These are phyloP conservation scores for Colletotrichum filicis DNA, from an alignment of 2,329 filamentous ascomycete species.

Conservation along the genomic window DNA sequence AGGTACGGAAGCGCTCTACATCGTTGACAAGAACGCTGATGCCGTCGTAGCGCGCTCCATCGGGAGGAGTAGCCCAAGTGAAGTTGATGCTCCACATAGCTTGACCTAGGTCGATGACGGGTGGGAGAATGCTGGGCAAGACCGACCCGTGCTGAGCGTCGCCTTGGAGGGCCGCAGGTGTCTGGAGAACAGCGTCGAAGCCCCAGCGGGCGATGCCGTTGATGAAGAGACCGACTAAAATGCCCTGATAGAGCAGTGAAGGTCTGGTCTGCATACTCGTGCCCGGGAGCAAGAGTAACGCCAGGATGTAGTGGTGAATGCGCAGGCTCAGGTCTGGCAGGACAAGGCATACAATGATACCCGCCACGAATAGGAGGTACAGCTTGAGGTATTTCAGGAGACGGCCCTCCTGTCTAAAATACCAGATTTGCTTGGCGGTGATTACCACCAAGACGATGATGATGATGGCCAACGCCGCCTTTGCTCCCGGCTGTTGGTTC, in stretches of 20 bases:
- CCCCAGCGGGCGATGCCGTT: conserved; percentile 96
- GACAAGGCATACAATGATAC: conserved; percentile 76
- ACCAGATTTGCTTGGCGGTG: conserved; percentile 81
- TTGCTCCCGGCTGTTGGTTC: conserved; percentile 87
- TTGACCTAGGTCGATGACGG: conserved; percentile 56
- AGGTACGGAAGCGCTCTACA: conserved; percentile 82
- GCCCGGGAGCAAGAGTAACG: conserved; percentile 85
- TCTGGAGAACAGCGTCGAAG: conserved; percentile 90
- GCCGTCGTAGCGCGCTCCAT: conserved; percentile 72
- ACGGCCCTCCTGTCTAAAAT: conserved; percentile 85
- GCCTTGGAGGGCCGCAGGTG: conserved; percentile 76
- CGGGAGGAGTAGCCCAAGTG: conserved; percentile 57
- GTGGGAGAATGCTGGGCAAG: conserved; percentile 64
- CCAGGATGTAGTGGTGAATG: conserved; percentile 95
- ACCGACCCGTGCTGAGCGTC: conserved; percentile 72
- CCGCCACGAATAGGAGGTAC: conserved; percentile 74
- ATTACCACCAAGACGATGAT: conserved; percentile 76
- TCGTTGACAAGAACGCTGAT: conserved; percentile 87
- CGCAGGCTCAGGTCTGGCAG: conserved; percentile 84
- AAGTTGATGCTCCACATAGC: conserved; percentile 75
- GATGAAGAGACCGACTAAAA: conserved; percentile 90
- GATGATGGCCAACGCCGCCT: conserved; percentile 82
- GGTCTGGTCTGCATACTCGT: conserved; percentile 90
- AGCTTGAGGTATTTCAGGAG: conserved; percentile 81
- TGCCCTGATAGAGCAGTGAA: conserved; percentile 86